Percentiles rank a stretch among this genome's conserved stretches.
phyloP scores from a whole-genome alignment of 1,284 basidiomycete genomes.

The Laetiporus sulphureus region DNA sequence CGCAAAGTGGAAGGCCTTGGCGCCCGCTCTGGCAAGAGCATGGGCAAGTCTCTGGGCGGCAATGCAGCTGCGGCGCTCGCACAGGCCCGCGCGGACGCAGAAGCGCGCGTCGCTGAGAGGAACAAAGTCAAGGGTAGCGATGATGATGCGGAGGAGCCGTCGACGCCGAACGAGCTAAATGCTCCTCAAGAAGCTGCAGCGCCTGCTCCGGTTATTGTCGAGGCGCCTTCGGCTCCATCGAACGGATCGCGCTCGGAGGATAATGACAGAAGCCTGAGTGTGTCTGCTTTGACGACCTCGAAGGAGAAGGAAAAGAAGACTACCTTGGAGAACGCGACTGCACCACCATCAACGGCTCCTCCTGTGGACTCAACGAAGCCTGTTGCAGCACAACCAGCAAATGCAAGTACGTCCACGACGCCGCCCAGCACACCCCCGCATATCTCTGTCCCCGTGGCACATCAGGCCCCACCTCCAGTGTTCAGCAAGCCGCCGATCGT shows the following conservation, averaged over 20 bases:
- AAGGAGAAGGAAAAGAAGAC: conserved; percentile 3
- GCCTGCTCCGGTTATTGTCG: conserved; percentile 2
- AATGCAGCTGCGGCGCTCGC: conserved; percentile 56
- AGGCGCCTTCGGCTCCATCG: background rate
- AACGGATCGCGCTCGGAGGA: conserved; percentile 8
- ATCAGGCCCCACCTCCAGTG: conserved; percentile 38
- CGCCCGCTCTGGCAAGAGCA: conserved; percentile 52
- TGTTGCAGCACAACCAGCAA: too few relatives aligned
- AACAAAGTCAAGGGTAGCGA: conserved; percentile 33
- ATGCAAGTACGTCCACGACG: conserved; percentile 50
- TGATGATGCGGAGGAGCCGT: background rate
- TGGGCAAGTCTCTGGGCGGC: conserved; percentile 57
- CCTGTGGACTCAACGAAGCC: too few relatives aligned
- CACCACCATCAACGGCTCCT: conserved; percentile 5
- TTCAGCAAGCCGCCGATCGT: conserved; percentile 56
- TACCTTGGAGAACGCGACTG: background rate
- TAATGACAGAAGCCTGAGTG: conserved; percentile 37
- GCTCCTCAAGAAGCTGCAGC: conserved; percentile 8
- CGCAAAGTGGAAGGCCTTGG: conserved; percentile 62
- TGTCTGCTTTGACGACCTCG: conserved; percentile 41
- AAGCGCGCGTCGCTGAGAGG: conserved; percentile 61
- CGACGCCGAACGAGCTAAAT: conserved; percentile 2
- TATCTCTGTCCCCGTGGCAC: conserved; percentile 30
- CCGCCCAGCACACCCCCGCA: conserved; percentile 47
- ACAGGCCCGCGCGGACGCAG: conserved; percentile 63